These are phyloP conservation scores for Juglanconis sp. DNA, from an alignment of 2,329 filamentous ascomycete species.

Conservation along the genomic window DNA sequence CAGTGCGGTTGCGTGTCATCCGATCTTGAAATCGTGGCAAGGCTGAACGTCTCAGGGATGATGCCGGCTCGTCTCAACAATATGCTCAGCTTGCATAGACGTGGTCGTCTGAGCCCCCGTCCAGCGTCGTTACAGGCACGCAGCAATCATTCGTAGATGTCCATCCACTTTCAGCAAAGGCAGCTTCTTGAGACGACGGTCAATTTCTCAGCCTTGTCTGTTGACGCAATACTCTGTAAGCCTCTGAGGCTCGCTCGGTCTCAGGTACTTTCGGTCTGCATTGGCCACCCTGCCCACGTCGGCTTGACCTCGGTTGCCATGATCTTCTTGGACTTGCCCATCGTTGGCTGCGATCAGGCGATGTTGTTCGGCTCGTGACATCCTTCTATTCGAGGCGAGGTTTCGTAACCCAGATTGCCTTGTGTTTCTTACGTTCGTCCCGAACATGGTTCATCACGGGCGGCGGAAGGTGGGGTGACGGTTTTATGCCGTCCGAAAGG, in stretches of 20 bases:
- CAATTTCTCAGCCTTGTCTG: neutral
- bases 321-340: neutral
- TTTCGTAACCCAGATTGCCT: no score
- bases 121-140: no score
- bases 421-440: no score
- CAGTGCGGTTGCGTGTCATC: neutral
- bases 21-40: neutral
- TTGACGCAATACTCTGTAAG: no score
- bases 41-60: neutral
- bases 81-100: neutral
- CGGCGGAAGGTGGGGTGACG: no score
- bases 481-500: no score
- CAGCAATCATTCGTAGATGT: neutral
- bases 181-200: neutral
- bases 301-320: no score
- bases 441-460: no score
- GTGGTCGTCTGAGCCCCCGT: neutral
- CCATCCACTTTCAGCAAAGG: neutral
- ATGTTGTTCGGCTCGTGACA: neutral
- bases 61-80: neutral
- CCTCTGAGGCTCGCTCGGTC: no score
- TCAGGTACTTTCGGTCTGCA: neutral
- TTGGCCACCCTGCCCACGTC: no score
- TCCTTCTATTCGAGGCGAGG: neutral
- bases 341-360: neutral